Evolutionary conservation across 371 early-diverging fungal species (phyloP).

Genomic region (Actinomortierella wolfii): DNA sequence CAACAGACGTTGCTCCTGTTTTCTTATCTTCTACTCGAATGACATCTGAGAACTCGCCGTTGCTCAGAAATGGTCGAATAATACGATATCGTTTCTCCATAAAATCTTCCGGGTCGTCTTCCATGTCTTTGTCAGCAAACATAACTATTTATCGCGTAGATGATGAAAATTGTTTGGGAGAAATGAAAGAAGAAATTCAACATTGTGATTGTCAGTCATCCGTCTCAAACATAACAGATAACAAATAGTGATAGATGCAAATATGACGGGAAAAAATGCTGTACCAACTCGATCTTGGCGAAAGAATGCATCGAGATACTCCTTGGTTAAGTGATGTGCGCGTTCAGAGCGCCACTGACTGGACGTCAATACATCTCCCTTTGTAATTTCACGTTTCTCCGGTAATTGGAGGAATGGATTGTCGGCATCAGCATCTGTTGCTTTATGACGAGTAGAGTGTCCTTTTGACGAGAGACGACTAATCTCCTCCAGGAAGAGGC

Average conservation of each 20-base stretch:
- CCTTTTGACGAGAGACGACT: too few relatives aligned
- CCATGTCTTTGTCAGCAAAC: conserved; percentile 28
- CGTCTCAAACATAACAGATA: not conserved
- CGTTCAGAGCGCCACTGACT: conserved; percentile 46
- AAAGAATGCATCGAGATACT: conserved; percentile 38
- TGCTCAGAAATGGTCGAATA: conserved; percentile 55
- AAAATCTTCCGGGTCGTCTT: conserved; percentile 23
- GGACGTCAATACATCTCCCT: conserved; percentile 30
- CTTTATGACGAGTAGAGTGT: not conserved
- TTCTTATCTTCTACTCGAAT: conserved; percentile 65
- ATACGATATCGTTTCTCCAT: conserved; percentile 26
- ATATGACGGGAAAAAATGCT: not conserved
- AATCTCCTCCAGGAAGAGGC: too few relatives aligned
- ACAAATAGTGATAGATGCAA: not conserved
- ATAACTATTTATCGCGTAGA: conserved; percentile 15
- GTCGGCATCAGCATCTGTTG: conserved; percentile 9
- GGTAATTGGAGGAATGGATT: conserved; percentile 35
- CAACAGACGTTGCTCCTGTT: conserved; percentile 68
- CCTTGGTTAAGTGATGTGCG: conserved; percentile 35
- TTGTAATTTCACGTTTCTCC: conserved; percentile 18
- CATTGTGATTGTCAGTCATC: not conserved
- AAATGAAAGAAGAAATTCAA: not conserved
- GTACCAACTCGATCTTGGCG: conserved; percentile 30
- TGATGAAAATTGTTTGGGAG: not conserved
- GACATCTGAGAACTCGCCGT: conserved; percentile 84